phyloP scores from a whole-genome alignment of 1,284 basidiomycete species.

The Bjerkandera adusta region DNA sequence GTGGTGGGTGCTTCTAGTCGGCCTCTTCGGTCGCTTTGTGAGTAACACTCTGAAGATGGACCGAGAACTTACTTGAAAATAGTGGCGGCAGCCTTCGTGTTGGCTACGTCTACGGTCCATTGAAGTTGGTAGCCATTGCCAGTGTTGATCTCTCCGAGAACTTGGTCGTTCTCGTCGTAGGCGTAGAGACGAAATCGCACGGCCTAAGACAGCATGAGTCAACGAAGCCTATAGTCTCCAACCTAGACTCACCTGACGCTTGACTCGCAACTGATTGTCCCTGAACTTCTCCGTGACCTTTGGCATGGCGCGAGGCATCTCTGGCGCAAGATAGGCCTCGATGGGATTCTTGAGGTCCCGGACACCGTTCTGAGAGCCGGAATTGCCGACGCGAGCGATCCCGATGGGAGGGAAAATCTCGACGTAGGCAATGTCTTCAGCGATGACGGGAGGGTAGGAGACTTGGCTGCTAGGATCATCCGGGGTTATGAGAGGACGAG shows the following conservation, averaged over 20 bases:
- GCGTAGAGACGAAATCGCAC: conserved; percentile 25
- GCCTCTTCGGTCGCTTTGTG: conserved; percentile 4
- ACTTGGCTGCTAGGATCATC: conserved; percentile 6
- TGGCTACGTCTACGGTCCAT: conserved; percentile 27
- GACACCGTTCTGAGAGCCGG: conserved; percentile 11
- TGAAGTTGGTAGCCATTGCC: conserved; percentile 13
- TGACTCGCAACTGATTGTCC: conserved; percentile 19
- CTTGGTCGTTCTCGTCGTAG: conserved; percentile 16
- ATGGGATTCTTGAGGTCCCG: conserved; percentile 10
- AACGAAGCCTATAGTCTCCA: too few relatives aligned
- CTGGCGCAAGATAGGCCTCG: conserved; percentile 21
- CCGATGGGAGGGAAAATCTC: conserved; percentile 27
- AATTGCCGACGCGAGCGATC: conserved; percentile 27
- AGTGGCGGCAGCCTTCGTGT: conserved; percentile 21
- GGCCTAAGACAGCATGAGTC: too few relatives aligned
- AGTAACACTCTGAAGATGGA: neutral
- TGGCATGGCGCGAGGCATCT: conserved; percentile 19
- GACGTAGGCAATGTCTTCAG: conserved; percentile 16
- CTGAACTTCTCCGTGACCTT: conserved; percentile 14
- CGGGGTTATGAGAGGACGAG: neutral
- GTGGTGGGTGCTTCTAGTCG: conserved; percentile 6
- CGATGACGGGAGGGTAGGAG: conserved; percentile 4
- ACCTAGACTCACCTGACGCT: conserved; percentile 21
- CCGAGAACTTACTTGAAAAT: conserved; percentile 9
- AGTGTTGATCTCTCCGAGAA: conserved; percentile 22